Percentiles rank a stretch among this genome's conserved stretches.
Evolutionary conservation across 345 rosid species (phyloP).

Genomic region (Passiflora organensis): DNA sequence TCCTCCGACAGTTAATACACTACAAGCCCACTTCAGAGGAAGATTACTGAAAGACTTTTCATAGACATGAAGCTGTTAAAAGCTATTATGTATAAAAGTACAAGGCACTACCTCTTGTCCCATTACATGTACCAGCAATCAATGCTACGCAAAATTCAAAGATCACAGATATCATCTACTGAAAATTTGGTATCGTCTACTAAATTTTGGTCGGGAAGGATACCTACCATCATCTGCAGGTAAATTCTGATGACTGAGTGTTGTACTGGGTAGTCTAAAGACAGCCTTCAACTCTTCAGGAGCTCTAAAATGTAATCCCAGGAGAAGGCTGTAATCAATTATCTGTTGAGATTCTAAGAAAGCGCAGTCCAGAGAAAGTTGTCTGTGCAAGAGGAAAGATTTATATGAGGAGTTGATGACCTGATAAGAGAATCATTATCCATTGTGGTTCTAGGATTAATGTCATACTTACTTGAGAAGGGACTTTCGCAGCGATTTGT

Average conservation of each 20-base stretch:
- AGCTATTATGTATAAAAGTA: too few relatives aligned
- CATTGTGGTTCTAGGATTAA: too few relatives aligned
- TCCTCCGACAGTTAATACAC: too few relatives aligned
- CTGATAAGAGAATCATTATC: too few relatives aligned
- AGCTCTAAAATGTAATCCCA: conserved; percentile 84
- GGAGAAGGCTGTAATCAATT: conserved; percentile 80
- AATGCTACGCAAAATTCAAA: too few relatives aligned
- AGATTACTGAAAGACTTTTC: too few relatives aligned
- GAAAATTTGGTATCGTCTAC: neutral
- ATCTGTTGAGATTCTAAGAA: conserved; percentile 79
- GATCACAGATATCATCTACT: neutral
- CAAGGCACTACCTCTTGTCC: too few relatives aligned
- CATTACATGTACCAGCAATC: too few relatives aligned
- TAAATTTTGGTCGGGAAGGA: conserved; percentile 2
- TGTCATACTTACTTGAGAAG: conserved; percentile 86
- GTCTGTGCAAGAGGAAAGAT: conserved; percentile 42
- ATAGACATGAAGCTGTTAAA: too few relatives aligned
- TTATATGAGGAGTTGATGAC: neutral
- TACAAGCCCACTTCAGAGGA: too few relatives aligned
- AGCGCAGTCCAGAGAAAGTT: conserved; percentile 57
- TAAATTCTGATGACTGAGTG: conserved; percentile 33
- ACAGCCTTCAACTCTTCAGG: conserved; percentile 63
- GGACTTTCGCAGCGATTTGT: conserved; percentile 62
- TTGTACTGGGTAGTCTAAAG: conserved; percentile 46
- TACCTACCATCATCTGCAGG: conserved; percentile 46